These are phyloP conservation scores for Phialocephala subalpina DNA, from an alignment of 2,329 filamentous ascomycete species.

Conservation along the genomic window DNA sequence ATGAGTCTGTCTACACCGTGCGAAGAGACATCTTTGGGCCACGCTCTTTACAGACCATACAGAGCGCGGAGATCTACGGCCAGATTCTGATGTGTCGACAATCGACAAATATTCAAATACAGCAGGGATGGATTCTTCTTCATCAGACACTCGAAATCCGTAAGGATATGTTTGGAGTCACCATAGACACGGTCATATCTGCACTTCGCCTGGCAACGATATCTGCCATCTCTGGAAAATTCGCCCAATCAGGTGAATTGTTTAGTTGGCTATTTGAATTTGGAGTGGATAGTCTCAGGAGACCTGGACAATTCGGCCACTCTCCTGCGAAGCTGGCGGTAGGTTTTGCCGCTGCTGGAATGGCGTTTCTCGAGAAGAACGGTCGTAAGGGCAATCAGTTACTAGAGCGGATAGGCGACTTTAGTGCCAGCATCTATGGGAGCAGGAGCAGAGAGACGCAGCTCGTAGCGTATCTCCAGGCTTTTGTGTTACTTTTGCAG, in stretches of 20 bases:
- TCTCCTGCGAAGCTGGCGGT: neutral
- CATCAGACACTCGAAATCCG: conserved; percentile 1
- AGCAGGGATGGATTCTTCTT: neutral
- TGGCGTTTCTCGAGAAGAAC: neutral
- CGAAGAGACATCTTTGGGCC: neutral
- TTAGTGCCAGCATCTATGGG: neutral
- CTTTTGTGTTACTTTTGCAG: neutral
- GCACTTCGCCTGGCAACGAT: conserved; percentile 2
- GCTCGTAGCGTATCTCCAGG: neutral
- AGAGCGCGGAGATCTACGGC: conserved; percentile 4
- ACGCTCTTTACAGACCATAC: neutral
- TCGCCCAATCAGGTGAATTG: neutral
- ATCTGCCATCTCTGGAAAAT: neutral
- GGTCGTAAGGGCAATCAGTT: neutral
- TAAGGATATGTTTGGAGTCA: neutral
- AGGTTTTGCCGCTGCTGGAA: neutral
- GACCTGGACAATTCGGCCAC: neutral
- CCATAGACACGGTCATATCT: neutral
- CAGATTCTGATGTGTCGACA: conserved; percentile 3
- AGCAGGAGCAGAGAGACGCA: neutral
- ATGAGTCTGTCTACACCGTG: neutral
- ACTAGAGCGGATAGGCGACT: neutral
- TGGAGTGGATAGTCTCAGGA: conserved; percentile 2
- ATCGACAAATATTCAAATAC: neutral
- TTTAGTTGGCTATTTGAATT: conserved; percentile 1